Evolutionary conservation across 139 green algal species (phyloP).

Genomic region (Pleodorina starrii): DNA sequence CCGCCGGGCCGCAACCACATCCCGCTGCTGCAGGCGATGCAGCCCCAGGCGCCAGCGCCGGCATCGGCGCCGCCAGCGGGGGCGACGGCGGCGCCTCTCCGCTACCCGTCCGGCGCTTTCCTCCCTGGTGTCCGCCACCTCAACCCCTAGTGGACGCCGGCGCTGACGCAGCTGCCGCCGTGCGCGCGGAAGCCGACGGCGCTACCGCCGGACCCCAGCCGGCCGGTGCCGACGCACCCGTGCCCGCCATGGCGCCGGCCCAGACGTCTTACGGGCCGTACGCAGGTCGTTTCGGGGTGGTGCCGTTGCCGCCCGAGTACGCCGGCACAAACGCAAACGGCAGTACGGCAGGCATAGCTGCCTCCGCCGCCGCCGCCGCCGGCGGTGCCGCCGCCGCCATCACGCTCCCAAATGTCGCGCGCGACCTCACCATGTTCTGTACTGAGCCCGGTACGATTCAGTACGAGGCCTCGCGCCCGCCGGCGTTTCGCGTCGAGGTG

Average conservation of each 20-base stretch:
- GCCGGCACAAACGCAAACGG: slow-evolving; percentile 42
- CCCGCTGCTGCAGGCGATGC: not conserved
- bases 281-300: slow-evolving; percentile 7
- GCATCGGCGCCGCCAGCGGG: not conserved
- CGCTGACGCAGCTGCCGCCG: not conserved
- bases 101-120: slow-evolving; percentile 34
- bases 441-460: slow-evolving; percentile 36
- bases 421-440: slow-evolving; percentile 45
- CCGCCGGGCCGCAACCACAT: not conserved
- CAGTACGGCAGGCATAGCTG: not conserved
- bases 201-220: not conserved
- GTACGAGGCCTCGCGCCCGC: not conserved
- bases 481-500: slow-evolving; percentile 28
- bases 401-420: slow-evolving; percentile 7
- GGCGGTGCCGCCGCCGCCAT: not conserved
- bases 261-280: slow-evolving; percentile 3
- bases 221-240: not conserved
- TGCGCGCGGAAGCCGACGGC: not conserved
- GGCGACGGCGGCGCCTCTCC: not conserved
- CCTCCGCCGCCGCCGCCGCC: not conserved
- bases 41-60: not conserved
- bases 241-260: not conserved
- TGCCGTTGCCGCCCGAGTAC: slow-evolving; percentile 40
- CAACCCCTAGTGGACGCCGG: not conserved
- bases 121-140: slow-evolving; percentile 12